A percentile compares a stretch with the other conserved stretches of the same genome.
Evolutionary conservation across 768 basidiomycete species (phyloP).

Genomic region (Asterophora parasitica): DNA sequence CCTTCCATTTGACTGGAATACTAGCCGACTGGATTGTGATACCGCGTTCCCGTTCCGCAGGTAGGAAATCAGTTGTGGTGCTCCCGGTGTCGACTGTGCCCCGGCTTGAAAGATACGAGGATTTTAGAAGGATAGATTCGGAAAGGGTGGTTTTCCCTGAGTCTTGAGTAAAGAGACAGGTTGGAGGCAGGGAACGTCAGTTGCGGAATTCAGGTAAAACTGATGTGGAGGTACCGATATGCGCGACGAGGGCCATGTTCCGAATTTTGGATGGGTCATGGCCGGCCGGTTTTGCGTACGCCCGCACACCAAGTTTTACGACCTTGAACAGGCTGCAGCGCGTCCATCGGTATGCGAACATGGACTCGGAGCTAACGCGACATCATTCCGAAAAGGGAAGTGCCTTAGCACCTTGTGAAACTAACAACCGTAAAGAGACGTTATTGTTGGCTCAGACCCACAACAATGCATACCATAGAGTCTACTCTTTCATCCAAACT

Average conservation of each 20-base stretch:
- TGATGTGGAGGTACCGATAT: constrained; percentile 56
- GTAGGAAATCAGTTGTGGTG: constrained; percentile 86
- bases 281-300: constrained; percentile 23
- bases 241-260: constrained; percentile 86
- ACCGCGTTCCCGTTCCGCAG: constrained; percentile 84
- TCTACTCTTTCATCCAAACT: constrained; percentile 15
- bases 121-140: constrained; percentile 78
- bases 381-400: background rate
- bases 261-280: constrained; percentile 46
- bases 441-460: constrained; percentile 18
- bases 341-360: constrained; percentile 19
- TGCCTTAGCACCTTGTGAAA: constrained; percentile 11
- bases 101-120: constrained; percentile 63
- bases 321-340: constrained; percentile 6
- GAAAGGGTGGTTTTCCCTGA: constrained; percentile 89
- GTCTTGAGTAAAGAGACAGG: constrained; percentile 38
- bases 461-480: constrained; percentile 15
- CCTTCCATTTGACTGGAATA: constrained; percentile 82
- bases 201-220: background rate
- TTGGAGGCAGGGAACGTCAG: background rate
- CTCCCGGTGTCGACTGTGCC: constrained; percentile 89
- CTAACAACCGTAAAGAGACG: constrained; percentile 23
- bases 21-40: constrained; percentile 93
- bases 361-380: constrained; percentile 5
- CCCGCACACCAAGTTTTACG: constrained; percentile 14